These are phyloP conservation scores for Aspergillus arachidicola DNA, from an alignment of 2,329 filamentous ascomycete genomes.

Conservation along the genomic window DNA sequence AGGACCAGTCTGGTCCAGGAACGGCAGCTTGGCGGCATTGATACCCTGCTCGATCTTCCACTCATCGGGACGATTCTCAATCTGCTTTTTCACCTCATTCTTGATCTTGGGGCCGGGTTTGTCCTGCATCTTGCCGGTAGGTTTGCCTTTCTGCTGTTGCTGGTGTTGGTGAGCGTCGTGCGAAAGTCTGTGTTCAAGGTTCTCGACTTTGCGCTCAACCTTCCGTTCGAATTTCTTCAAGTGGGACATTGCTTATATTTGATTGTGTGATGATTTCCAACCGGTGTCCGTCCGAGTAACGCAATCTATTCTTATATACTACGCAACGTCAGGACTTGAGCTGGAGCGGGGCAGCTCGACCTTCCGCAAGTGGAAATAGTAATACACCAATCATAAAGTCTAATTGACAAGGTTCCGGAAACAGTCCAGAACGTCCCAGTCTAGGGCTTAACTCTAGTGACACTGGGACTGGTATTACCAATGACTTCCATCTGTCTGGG, in stretches of 20 bases:
- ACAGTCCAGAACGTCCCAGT: background rate
- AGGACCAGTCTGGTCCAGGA: conserved; percentile 50
- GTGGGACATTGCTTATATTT: background rate
- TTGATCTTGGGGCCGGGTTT: background rate
- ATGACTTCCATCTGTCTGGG: background rate
- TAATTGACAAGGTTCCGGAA: background rate
- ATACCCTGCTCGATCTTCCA: conserved; percentile 59
- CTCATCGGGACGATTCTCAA: conserved; percentile 46
- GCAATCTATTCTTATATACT: background rate
- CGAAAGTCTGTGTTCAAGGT: background rate
- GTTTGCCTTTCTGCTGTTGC: background rate
- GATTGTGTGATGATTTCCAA: background rate
- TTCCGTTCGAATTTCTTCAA: background rate
- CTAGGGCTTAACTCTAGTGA: too few relatives aligned
- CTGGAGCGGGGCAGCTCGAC: background rate
- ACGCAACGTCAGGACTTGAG: background rate
- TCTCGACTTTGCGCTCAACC: background rate
- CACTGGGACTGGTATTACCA: too few relatives aligned
- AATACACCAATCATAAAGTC: background rate
- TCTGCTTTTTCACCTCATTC: background rate
- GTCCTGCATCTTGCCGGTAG: background rate
- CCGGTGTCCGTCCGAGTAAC: background rate
- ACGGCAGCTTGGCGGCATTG: conserved; percentile 48
- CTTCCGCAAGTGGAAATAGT: background rate
- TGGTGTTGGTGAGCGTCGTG: background rate